Evolutionary conservation across 495 filamentous ascomycete genomes (phyloP).

Genomic region (Hypoxylon lienhwacheense): DNA sequence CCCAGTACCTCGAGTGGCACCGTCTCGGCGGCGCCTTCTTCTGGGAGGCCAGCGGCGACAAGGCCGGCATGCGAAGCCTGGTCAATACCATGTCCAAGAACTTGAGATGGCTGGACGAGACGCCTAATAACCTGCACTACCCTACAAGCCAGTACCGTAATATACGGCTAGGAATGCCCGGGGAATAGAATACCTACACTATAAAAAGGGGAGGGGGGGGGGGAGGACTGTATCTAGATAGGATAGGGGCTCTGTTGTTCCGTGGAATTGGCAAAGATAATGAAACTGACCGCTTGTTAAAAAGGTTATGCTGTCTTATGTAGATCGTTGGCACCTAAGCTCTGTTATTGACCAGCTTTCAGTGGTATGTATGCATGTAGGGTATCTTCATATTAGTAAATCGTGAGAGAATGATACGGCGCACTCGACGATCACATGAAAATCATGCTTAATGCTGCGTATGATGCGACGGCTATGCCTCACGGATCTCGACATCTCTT

Average conservation of each 20-base stretch:
- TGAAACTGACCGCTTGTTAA: too few relatives aligned
- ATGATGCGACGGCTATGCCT: too few relatives aligned
- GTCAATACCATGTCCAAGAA: constrained; percentile 62
- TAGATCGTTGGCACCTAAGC: constrained; percentile 5
- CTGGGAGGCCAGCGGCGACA: constrained; percentile 86
- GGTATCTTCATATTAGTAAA: too few relatives aligned
- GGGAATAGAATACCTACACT: too few relatives aligned
- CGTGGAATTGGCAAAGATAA: too few relatives aligned
- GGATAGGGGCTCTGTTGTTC: background rate
- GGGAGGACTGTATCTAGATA: background rate
- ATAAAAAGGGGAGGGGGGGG: too few relatives aligned
- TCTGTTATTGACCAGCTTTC: too few relatives aligned
- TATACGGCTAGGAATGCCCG: constrained; percentile 56
- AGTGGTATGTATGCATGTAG: too few relatives aligned
- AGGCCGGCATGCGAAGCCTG: constrained; percentile 59
- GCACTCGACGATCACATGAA: too few relatives aligned
- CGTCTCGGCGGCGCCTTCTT: constrained; percentile 83
- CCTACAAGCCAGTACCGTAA: constrained; percentile 75
- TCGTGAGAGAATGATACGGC: too few relatives aligned
- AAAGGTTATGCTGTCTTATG: background rate
- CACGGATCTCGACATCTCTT: too few relatives aligned
- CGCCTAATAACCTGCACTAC: constrained; percentile 63
- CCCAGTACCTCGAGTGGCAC: constrained; percentile 61
- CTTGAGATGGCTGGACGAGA: constrained; percentile 56
- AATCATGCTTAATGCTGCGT: too few relatives aligned